phyloP scores from a whole-genome alignment of 768 basidiomycete species.

The Calocybe cyanea region DNA sequence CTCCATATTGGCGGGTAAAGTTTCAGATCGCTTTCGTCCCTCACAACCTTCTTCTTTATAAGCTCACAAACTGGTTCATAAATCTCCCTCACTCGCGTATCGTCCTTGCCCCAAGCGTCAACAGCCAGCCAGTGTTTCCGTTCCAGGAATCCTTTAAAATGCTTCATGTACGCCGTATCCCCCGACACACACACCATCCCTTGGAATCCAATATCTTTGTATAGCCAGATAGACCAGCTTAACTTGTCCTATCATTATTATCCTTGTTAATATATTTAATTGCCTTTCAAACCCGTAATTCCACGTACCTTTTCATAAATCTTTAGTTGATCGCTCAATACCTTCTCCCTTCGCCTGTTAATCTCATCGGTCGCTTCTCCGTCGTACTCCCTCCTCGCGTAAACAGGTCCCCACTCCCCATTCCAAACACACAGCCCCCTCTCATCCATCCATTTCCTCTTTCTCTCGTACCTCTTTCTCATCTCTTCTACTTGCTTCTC shows the following conservation, averaged over 20 bases:
- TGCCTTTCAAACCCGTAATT: too few species aligned
- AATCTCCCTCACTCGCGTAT: conserved; percentile 45
- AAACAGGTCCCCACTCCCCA: conserved; percentile 84
- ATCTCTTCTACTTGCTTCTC: conserved; percentile 51
- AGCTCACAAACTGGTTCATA: too few species aligned
- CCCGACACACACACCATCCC: conserved; percentile 74
- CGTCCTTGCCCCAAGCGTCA: conserved; percentile 78
- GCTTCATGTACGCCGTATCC: conserved; percentile 67
- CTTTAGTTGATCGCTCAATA: conserved; percentile 68
- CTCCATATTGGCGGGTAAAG: conserved; percentile 67
- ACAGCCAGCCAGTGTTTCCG: conserved; percentile 77
- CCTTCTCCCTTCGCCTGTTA: conserved; percentile 60
- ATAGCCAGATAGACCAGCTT: conserved; percentile 86
- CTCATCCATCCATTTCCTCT: conserved; percentile 75
- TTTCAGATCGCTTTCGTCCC: conserved; percentile 34
- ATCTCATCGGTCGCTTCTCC: conserved; percentile 59
- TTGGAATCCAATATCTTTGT: conserved; percentile 83
- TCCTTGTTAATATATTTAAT: too few species aligned
- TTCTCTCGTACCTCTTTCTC: conserved; percentile 61
- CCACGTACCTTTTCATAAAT: conserved; percentile 69
- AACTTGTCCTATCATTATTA: conserved; percentile 56
- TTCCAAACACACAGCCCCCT: conserved; percentile 68
- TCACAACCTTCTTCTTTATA: too few species aligned
- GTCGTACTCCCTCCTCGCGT: conserved; percentile 58
- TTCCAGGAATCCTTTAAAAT: conserved; percentile 63